A percentile compares a stretch with the other conserved stretches of the same genome.
These are phyloP conservation scores for Sphaerobolus stellatus DNA, from an alignment of 1,284 basidiomycete species.

Conservation along the genomic window DNA sequence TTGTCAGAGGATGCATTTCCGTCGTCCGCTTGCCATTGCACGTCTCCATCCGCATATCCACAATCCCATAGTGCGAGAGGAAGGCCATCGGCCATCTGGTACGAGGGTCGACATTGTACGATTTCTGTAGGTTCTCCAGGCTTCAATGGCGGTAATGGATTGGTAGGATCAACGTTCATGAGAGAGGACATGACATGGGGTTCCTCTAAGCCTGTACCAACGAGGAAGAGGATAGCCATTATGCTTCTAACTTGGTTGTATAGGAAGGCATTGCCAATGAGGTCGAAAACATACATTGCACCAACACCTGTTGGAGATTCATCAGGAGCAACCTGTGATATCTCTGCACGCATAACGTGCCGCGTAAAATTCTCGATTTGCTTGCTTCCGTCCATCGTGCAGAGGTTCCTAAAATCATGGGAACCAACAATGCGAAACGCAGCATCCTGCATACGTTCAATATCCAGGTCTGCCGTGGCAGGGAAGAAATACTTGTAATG, in stretches of 20 bases:
- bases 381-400: constrained; percentile 92
- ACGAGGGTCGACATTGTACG: constrained; percentile 78
- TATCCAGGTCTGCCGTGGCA: constrained; percentile 59
- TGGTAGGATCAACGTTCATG: constrained; percentile 59
- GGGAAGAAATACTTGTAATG: constrained; percentile 99
- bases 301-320: constrained; percentile 21
- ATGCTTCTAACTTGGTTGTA: constrained; percentile 99
- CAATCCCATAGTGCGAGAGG: constrained; percentile 95
- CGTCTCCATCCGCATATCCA: constrained; percentile 65
- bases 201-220: constrained; percentile 80
- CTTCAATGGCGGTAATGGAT: constrained; percentile 29
- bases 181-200: constrained; percentile 73
- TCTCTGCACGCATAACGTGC: constrained; percentile 63
- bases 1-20: constrained; percentile 29
- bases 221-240: constrained; percentile 88
- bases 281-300: constrained; percentile 76
- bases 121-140: constrained; percentile 40
- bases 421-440: constrained; percentile 77
- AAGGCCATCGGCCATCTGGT: constrained; percentile 89
- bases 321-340: constrained; percentile 41
- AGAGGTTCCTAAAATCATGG: constrained; percentile 96
- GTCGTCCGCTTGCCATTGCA: constrained; percentile 73
- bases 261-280: constrained; percentile 87
- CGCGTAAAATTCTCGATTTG: constrained; percentile 83
- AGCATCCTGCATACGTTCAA: constrained; percentile 76